phyloP scores from a whole-genome alignment of 2,329 filamentous ascomycete species.

The Pseudovirgaria hyperparasitica region DNA sequence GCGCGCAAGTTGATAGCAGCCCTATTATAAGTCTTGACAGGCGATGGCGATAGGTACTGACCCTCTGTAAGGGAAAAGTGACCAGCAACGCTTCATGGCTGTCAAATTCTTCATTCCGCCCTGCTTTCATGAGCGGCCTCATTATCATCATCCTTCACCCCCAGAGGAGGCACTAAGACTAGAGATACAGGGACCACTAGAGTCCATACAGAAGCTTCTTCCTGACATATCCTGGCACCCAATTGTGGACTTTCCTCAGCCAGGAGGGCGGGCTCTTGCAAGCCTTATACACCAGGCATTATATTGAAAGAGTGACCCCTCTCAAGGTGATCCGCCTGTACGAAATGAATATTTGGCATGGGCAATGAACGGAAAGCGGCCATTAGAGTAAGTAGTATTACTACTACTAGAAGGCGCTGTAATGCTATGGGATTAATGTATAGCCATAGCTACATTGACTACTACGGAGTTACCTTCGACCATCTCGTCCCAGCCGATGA shows the following conservation, averaged over 20 bases:
- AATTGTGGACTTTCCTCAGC: slow-evolving; percentile 5
- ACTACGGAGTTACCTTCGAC: slow-evolving; percentile 32
- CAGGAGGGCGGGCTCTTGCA: slow-evolving; percentile 5
- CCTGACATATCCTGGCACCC: slow-evolving; percentile 6
- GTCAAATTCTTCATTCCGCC: slow-evolving; percentile 4
- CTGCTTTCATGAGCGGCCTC: slow-evolving; percentile 5
- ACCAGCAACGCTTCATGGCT: slow-evolving; percentile 4
- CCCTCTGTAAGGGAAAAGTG: slow-evolving; percentile 2
- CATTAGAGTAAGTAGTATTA: slow-evolving; percentile 5
- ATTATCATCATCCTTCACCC: slow-evolving; percentile 6
- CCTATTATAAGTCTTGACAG: slow-evolving; percentile 3
- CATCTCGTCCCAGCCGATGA: slow-evolving; percentile 25
- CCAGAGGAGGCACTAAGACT: slow-evolving; percentile 6
- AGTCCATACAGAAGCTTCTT: slow-evolving; percentile 9
- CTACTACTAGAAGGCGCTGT: slow-evolving; percentile 2
- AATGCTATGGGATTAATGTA: not conserved
- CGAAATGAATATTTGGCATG: slow-evolving; percentile 6
- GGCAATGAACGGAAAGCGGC: slow-evolving; percentile 4
- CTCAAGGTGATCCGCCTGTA: slow-evolving; percentile 4
- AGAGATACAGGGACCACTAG: slow-evolving; percentile 8
- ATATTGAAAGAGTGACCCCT: slow-evolving; percentile 4
- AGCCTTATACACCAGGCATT: slow-evolving; percentile 6
- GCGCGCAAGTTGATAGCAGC: too few relatives aligned
- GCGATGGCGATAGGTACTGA: slow-evolving; percentile 1
- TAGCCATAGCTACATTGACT: slow-evolving; percentile 21